A percentile compares a stretch with the other conserved stretches of the same genome.
These are phyloP conservation scores for Hemisphaericaspora nanyangensis DNA, from an alignment of 805 yeast genomes.

Conservation along the genomic window DNA sequence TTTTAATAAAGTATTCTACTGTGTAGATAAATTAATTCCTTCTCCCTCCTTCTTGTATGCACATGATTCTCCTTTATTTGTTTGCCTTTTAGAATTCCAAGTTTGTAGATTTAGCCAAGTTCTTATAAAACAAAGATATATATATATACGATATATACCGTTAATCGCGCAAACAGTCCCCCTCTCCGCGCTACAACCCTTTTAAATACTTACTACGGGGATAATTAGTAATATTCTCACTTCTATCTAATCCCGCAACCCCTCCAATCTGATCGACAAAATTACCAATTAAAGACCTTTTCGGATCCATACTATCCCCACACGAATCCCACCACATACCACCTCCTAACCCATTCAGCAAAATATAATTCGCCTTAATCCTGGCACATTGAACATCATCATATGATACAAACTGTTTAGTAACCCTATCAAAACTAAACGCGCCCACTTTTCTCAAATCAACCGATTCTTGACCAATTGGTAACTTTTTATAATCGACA, in stretches of 20 bases:
- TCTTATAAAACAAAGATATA: no score
- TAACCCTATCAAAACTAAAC: conserved; percentile 41
- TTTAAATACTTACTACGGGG: conserved; percentile 12
- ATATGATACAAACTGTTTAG: conserved; percentile 50
- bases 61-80: no score
- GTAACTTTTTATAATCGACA: conserved; percentile 55
- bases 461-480: conserved; percentile 38
- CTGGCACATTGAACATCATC: conserved; percentile 57
- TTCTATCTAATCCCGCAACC: conserved; percentile 12
- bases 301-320: conserved; percentile 50
- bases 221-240: conserved; percentile 13
- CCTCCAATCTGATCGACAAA: conserved; percentile 42
- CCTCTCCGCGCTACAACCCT: background rate
- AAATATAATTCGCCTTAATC: conserved; percentile 59
- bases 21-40: no score
- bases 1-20: no score
- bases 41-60: no score
- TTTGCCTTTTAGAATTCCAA: no score
- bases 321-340: conserved; percentile 95
- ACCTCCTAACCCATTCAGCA: conserved; percentile 56
- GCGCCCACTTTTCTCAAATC: conserved; percentile 52
- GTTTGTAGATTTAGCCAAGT: no score
- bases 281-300: conserved; percentile 37
- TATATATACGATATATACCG: no score
- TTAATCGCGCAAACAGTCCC: no score